Evolutionary conservation across 371 early-diverging fungal species (phyloP), one percentile per base, ranked within the genome.

Genomic region (Mucor sp.): DNA sequence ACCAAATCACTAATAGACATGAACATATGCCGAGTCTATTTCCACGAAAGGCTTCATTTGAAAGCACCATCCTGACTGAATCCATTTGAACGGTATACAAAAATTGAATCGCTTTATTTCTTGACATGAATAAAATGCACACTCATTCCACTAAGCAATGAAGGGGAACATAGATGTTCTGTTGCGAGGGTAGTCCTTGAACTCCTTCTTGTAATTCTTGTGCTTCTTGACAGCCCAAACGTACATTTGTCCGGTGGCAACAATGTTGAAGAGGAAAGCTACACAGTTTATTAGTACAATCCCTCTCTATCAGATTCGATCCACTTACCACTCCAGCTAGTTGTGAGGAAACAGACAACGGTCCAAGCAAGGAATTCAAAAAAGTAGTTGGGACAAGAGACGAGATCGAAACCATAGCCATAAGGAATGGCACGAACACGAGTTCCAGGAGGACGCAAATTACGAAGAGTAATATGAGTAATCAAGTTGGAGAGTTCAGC

Each of bases 141-240:
- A 5, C 8, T 8, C 33, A 35, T 9, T 12, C 37, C 37, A 35
- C 25, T 87, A 93, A 44, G 85, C 85, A 59, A 96, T 65, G 67
- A 91, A 93, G n/a, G 98, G 98, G 79, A 98, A 84, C 78, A 97
- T 87, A 60, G 94, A 90, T 74, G 90, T 94, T 77, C 98, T 89
- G 70, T 87, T 85, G 71, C 90, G 91, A 67, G 98, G 98, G 69
- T 97, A 98, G 69, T 92, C 88, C 17, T 90, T 86, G 82, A 98
- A 98, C 70, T 98, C 98, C 69, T 93, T 93, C 62, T 74, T 83
- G 80, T 98, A 98, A 50, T 86, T 85, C 76, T 88, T 89, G 85
- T 97, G 97, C 86, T 98, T 98, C 87, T 97, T 97, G 70, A 94
- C 74, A 7, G 98, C 97, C 98, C 98, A 98, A n/a, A 93, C 33